Conservation (phyloP, 305 asterid genomes). For the Caryopteris hybrid region DNA sequence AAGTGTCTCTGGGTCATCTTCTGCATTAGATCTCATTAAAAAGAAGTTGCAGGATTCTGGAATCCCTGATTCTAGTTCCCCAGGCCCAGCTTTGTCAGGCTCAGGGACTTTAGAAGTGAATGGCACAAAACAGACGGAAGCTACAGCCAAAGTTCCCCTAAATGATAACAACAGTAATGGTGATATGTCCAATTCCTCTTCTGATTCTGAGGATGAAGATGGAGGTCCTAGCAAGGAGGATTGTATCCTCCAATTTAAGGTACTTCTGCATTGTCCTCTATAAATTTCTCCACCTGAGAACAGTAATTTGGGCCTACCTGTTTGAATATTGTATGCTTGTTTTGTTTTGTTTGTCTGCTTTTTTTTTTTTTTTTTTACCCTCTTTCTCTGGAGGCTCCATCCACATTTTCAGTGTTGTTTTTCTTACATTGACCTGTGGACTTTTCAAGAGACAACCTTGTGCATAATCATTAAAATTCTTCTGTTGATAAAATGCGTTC, state of each 20-base stretch:
- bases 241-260: slow-evolving; percentile 82
- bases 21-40: slow-evolving; percentile 97
- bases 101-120: slow-evolving; percentile 50
- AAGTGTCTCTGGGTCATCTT: slow-evolving; percentile 49
- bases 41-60: slow-evolving; percentile 96
- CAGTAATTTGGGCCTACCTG: neutral
- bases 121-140: slow-evolving; percentile 59
- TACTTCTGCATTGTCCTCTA: slow-evolving; percentile 22
- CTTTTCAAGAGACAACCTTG: too few species aligned
- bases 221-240: slow-evolving; percentile 89
- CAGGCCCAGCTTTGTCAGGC: slow-evolving; percentile 46
- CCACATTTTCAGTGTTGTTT: neutral
- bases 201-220: slow-evolving; percentile 92
- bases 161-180: slow-evolving; percentile 63
- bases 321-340: neutral
- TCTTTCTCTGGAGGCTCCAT: neutral
- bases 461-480: too few species aligned
- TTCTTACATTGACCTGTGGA: neutral
- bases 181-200: slow-evolving; percentile 74
- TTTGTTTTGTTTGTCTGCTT: too few species aligned
- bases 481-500: too few species aligned
- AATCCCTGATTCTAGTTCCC: slow-evolving; percentile 57
- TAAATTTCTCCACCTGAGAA: neutral
- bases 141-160: slow-evolving; percentile 42
- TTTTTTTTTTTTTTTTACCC: neutral